Evolutionary conservation across 768 basidiomycete species (phyloP), one percentile per base, ranked within the genome.

Genomic region (Lactifluus subvellereus): DNA sequence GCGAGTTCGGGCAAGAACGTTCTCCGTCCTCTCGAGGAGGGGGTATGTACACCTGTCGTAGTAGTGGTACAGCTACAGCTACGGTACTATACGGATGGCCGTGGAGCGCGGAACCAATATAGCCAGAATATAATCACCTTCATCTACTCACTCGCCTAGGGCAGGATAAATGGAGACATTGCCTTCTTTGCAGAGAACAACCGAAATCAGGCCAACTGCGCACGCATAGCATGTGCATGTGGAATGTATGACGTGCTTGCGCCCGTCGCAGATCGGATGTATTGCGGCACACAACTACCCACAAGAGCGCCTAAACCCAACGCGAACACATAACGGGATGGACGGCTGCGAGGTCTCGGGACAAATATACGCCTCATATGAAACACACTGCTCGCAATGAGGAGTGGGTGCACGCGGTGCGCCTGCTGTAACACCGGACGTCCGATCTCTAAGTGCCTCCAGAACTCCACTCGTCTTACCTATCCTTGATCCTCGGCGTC

Each of bases 401-500:
- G 16, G 13, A 5, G 53, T 54, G 32, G 22, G 48, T n/a, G 11
- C 22, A 13, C 14, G n/a, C 11, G 6, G 30, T 20, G n/a, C 10
- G 32, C 33, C 59, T 33, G 30, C 42, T 2, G 4, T 37, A n/a
- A 57, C 16, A 16, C 56, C 55, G 40, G 40, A 30, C 40, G 30
- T 42, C 45, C 52, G 16, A 48, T 22, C 45, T 27, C 37, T 40
- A 11, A 45, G 20, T 7, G 14, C 7, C 38, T 18, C 45, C 13
- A 33, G 10, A 32, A 33, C 53, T 32, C 50, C 56, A 54, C 50
- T 35, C 57, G 35, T 30, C 40, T 45, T 47, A 32, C 48, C 56
- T 60, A 67, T 22, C 61, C 64, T 22, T 84, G 75, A 73, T 93
- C 91, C 32, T 94, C 91, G 53, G 80, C 88, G 32, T 94, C 91